These are phyloP conservation scores for Flaveria sonorensis DNA, from an alignment of 129 eudicot species.

Conservation along the genomic window DNA sequence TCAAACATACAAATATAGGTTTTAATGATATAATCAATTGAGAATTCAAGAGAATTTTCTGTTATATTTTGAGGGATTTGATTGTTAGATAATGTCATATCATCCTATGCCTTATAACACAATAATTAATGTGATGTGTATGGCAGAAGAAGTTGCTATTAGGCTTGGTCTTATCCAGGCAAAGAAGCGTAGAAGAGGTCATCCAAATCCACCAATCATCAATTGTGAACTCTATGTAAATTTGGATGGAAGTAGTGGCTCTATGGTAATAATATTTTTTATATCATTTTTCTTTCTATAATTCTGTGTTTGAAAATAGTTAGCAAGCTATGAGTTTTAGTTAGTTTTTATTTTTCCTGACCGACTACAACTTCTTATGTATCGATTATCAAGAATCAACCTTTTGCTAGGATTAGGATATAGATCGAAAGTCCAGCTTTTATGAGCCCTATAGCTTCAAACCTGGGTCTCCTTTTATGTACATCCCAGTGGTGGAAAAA, in stretches of 20 bases:
- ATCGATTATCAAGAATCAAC: neutral
- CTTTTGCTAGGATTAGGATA: neutral
- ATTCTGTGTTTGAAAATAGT: neutral
- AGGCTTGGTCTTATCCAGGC: slow-evolving; percentile 28
- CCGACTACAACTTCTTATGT: neutral
- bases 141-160: slow-evolving; percentile 48
- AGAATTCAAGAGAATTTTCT: neutral
- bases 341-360: neutral
- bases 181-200: slow-evolving; percentile 59
- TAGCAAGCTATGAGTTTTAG: neutral
- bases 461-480: neutral
- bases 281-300: neutral
- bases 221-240: slow-evolving; percentile 54
- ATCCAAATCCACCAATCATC: slow-evolving; percentile 48
- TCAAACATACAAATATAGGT: neutral
- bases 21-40: neutral
- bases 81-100: neutral
- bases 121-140: slow-evolving; percentile 1
- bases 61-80: neutral
- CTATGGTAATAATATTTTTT: slow-evolving; percentile 42
- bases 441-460: neutral
- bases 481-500: neutral
- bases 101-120: slow-evolving; percentile 4
- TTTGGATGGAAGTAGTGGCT: slow-evolving; percentile 51
- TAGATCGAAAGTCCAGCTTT: neutral